phyloP scores from a whole-genome alignment of 148 eudicot genomes.

The Camellia sinensis region DNA sequence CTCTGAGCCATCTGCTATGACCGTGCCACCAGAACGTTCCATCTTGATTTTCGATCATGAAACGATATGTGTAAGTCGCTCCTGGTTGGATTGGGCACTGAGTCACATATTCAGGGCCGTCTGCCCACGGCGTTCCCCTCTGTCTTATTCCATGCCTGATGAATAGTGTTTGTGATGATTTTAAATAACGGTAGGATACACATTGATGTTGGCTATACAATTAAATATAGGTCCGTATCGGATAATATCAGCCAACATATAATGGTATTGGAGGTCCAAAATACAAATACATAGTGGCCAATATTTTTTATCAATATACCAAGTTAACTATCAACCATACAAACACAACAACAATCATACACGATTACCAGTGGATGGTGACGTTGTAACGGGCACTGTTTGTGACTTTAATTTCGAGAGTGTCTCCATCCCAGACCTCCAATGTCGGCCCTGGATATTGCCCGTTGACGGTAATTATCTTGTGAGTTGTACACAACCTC shows the following conservation, averaged over 20 bases:
- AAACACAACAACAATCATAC: not conserved
- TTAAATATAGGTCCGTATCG: too few species aligned
- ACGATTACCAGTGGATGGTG: slow-evolving; percentile 74
- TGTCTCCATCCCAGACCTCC: slow-evolving; percentile 63
- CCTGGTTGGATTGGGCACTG: slow-evolving; percentile 77
- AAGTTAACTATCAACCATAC: too few species aligned
- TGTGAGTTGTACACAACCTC: slow-evolving; percentile 59
- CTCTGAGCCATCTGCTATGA: slow-evolving; percentile 72
- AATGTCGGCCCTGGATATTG: slow-evolving; percentile 83
- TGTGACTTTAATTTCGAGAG: slow-evolving; percentile 55
- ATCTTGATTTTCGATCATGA: slow-evolving; percentile 58
- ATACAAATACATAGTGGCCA: too few species aligned
- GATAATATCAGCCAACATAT: too few species aligned
- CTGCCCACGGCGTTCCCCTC: slow-evolving; percentile 74
- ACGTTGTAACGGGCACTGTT: slow-evolving; percentile 65
- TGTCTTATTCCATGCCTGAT: slow-evolving; percentile 73
- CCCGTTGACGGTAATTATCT: slow-evolving; percentile 71
- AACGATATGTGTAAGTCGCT: slow-evolving; percentile 62
- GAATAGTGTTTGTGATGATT: not conserved
- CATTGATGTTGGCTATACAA: too few species aligned
- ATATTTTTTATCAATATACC: too few species aligned
- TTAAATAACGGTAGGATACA: too few species aligned
- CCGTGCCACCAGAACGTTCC: slow-evolving; percentile 92
- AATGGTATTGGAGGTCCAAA: too few species aligned
- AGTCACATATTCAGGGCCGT: slow-evolving; percentile 74